Evolutionary conservation across 148 eudicot genomes (phyloP), one percentile per base, ranked within the genome.

Genomic region (Selenicereus undatus): DNA sequence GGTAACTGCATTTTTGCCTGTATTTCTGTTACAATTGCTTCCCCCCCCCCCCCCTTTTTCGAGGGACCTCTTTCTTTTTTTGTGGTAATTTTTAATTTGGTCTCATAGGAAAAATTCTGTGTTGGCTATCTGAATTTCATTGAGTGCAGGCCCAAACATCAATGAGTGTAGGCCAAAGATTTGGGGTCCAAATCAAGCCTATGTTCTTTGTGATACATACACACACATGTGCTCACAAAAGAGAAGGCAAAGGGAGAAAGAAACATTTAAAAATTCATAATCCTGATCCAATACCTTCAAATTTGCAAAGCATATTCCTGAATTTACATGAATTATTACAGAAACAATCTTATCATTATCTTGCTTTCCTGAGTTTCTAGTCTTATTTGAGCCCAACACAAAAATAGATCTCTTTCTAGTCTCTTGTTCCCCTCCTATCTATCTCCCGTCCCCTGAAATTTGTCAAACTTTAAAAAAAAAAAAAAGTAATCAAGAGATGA

Each of bases 1-100:
- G 92, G 99, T 95, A 89, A 75, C 62, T 76, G 29, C 79, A 20
- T 73, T 42, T 42, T 54, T 58, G 45, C 73, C n/a, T 69, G 36
- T 43, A 73, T 54, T 24, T 16, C 48, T 42, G 60, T 26, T 56
- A 54, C 11, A 18, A 3, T 29, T 26, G 32, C 52, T 48, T 54
- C 20, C 60, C 17, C 32, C 32, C 32, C 32, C 32, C 8, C 3
- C 26, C 1, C 10, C 10, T 65, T 10, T 65, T 8, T 7, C 26
- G 0, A n/a, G 26, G 66, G 68, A 66, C 35, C 35, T 65, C 0
- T 14, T 24, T 27, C 16, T 20, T 20, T 56, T 56, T 56, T 18
- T 56, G 18, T 4, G 4, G 20, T 16, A 11, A 56, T 56, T 56
- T 14, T 66, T 65, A 65, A 10, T 62, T 8, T 20, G 65, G 8